These are phyloP conservation scores for Sistotremastrum niveocremeum DNA, from an alignment of 768 basidiomycete species.

Conservation along the genomic window DNA sequence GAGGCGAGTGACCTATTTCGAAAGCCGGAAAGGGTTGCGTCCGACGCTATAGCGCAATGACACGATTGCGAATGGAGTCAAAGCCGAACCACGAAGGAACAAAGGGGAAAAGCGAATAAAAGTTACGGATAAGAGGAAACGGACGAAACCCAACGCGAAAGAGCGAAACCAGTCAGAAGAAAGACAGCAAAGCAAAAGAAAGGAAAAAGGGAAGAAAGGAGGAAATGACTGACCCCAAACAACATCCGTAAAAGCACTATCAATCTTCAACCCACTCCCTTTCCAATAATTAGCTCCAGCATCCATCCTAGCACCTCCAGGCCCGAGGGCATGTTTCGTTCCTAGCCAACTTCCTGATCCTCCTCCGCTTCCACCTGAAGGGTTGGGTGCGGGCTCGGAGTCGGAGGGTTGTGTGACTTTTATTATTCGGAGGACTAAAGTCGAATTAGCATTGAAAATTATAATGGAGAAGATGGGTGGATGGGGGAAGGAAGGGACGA, in stretches of 20 bases:
- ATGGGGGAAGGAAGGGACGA: constrained; percentile 6
- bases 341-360: background rate
- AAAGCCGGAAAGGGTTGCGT: too few species aligned
- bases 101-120: too few species aligned
- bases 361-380: background rate
- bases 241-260: constrained; percentile 66
- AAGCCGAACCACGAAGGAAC: too few species aligned
- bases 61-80: too few species aligned
- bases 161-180: background rate
- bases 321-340: constrained; percentile 34
- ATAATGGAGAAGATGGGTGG: background rate
- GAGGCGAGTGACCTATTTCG: too few species aligned
- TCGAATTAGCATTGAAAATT: constrained; percentile 29
- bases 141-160: too few species aligned
- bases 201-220: background rate
- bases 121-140: too few species aligned
- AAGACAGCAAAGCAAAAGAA: constrained; percentile 1
- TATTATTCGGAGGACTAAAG: constrained; percentile 45
- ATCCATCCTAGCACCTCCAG: constrained; percentile 56
- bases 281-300: constrained; percentile 68
- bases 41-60: too few species aligned
- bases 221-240: constrained; percentile 49
- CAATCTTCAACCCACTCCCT: constrained; percentile 62
- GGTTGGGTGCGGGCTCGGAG: constrained; percentile 23
- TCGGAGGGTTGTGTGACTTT: constrained; percentile 27